Percentiles rank a stretch among this genome's conserved stretches.
These are phyloP conservation scores for Polytrichum commune DNA, from an alignment of 225 moss, liverwort and hornwort species.

Conservation along the genomic window DNA sequence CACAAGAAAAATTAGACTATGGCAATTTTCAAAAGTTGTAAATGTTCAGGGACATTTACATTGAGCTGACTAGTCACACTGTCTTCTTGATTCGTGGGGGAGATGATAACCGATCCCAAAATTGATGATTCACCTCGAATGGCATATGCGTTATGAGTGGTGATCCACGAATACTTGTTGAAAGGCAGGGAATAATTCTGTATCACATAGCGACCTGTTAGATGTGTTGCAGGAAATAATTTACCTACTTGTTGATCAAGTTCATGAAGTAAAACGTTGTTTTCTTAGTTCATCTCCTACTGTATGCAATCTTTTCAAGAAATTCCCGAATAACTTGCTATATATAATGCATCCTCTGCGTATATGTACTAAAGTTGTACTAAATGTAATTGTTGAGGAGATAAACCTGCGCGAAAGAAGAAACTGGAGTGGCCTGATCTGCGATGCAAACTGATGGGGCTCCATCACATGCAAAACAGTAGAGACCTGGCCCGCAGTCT, in stretches of 20 bases:
- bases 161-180: constrained; percentile 92
- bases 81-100: constrained; percentile 80
- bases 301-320: background rate
- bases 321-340: background rate
- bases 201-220: constrained; percentile 16
- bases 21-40: too few species aligned
- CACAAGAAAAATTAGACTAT: too few species aligned
- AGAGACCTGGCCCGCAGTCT: constrained; percentile 64
- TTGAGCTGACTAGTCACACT: constrained; percentile 66
- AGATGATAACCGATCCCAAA: constrained; percentile 48
- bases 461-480: constrained; percentile 57
- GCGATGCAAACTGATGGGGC: constrained; percentile 41
- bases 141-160: constrained; percentile 82
- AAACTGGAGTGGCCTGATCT: constrained; percentile 40
- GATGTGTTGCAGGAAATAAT: background rate
- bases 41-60: constrained; percentile 26
- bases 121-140: constrained; percentile 42
- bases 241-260: background rate
- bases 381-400: too few species aligned
- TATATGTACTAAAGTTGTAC: background rate
- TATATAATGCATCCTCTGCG: background rate
- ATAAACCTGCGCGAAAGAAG: constrained; percentile 51
- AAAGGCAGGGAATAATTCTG: constrained; percentile 79
- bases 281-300: background rate
- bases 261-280: background rate